Evolutionary conservation across 2,329 filamentous ascomycete genomes (phyloP).

Genomic region (Colletotrichum graminicola): DNA sequence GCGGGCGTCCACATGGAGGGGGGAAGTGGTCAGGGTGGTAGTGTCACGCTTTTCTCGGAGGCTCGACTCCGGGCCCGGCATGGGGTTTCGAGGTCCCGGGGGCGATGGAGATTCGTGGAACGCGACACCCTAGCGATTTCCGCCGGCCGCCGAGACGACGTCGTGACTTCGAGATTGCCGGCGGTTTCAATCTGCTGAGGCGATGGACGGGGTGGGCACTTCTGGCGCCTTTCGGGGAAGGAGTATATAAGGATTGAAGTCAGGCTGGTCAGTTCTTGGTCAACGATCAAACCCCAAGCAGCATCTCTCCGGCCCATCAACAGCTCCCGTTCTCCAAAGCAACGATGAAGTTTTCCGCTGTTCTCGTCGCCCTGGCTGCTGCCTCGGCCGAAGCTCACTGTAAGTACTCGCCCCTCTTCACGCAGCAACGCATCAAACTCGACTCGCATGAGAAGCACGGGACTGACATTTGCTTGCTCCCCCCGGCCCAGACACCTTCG

Average conservation of each 20-base stretch:
- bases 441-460: not conserved
- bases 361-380: conserved; percentile 12
- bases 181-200: not conserved
- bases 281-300: not conserved
- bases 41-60: conserved; percentile 5
- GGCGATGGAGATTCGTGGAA: conserved; percentile 18
- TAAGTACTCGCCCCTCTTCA: not conserved
- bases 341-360: conserved; percentile 28
- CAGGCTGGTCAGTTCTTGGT: too few species aligned
- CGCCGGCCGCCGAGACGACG: not conserved
- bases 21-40: not conserved
- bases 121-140: not conserved
- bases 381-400: conserved; percentile 29
- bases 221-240: not conserved
- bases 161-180: not conserved
- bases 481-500: conserved; percentile 25
- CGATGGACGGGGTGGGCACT: not conserved
- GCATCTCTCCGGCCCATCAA: not conserved
- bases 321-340: too few species aligned
- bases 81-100: not conserved
- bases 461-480: not conserved
- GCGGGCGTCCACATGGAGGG: not conserved
- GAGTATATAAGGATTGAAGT: not conserved
- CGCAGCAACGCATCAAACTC: not conserved
- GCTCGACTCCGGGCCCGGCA: conserved; percentile 5